Evolutionary conservation across 1,139 yeast genomes (phyloP).

Genomic region (Chernovozyma aurita): DNA sequence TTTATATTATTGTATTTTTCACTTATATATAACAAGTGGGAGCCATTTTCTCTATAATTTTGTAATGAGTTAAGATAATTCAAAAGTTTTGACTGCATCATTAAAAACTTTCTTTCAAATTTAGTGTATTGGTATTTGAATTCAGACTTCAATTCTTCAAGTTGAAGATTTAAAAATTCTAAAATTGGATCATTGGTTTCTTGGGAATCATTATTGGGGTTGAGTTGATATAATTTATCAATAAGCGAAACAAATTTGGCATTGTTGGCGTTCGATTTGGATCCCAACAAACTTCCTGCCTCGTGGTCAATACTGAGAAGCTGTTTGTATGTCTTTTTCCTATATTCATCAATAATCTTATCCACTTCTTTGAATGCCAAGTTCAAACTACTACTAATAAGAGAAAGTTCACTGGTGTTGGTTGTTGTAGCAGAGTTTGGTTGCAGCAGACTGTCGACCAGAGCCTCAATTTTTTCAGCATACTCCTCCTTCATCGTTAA

Average conservation of each 20-base stretch:
- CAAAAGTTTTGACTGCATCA: slow-evolving; percentile 35
- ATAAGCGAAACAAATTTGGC: slow-evolving; percentile 36
- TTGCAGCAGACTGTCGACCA: not conserved
- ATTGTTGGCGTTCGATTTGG: slow-evolving; percentile 13
- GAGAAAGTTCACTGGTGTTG: not conserved
- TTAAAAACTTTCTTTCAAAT: slow-evolving; percentile 30
- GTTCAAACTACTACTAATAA: slow-evolving; percentile 26
- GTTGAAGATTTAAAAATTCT: slow-evolving; percentile 34
- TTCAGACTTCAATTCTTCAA: slow-evolving; percentile 30
- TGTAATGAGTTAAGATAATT: slow-evolving; percentile 35
- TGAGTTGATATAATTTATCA: slow-evolving; percentile 35
- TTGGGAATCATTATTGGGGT: slow-evolving; percentile 11
- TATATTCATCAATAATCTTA: slow-evolving; percentile 58
- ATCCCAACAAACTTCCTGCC: slow-evolving; percentile 12
- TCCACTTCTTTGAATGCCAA: slow-evolving; percentile 68
- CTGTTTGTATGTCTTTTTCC: slow-evolving; percentile 57
- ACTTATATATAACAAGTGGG: slow-evolving; percentile 34
- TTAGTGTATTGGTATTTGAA: slow-evolving; percentile 34
- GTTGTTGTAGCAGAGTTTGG: not conserved
- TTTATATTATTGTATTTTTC: slow-evolving; percentile 33
- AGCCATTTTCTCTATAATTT: slow-evolving; percentile 31
- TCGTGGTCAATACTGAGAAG: slow-evolving; percentile 43
- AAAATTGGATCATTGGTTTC: slow-evolving; percentile 26
- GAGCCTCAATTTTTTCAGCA: slow-evolving; percentile 7
- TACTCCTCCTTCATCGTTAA: slow-evolving; percentile 23